Evolutionary conservation across 2,329 filamentous ascomycete species (phyloP), one percentile per base, ranked within the genome.

Genomic region (Colletotrichum melonis): DNA sequence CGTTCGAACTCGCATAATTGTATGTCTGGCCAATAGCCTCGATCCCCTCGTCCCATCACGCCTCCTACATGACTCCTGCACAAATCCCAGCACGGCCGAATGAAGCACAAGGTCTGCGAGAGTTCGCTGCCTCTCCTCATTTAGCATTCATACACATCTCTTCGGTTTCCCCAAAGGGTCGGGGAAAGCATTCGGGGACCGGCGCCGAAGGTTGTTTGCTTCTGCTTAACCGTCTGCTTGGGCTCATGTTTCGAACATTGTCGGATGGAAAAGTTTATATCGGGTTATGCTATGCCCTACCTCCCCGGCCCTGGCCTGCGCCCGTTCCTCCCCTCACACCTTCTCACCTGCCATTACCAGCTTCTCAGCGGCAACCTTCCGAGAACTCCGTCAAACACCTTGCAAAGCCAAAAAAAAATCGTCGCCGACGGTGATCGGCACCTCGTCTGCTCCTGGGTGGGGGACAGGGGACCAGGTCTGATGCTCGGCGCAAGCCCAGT

Each of bases 231-330:
- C 70, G 56, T 55, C 46, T 70, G 70, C 67, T 65, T 73, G 67
- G 67, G 70, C 70, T 70, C 56, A 46, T 65, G 70, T 70, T 73
- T 73, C 70, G 70, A 73, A 73, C 59, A 66, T 19, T 70, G 70
- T 65, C 70, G 60, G 70, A 73, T 60, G 70, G 60, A 73, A 73
- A 73, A 73, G 70, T 73, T 65, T 73, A 62, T 65, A 62, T 70
- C 46, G 35, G 46, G 55, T 35, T 65, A 65, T 64, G 70, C 70
- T 60, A 70, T 65, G 70, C 70, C 55, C 42, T 73, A 35, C 66
- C 32, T 69, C 60, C 59, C 70, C 46, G 54, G 32, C 67, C 70
- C 59, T 56, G 28, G 60, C 54, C 65, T 70, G 67, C 67, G 70
- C 70, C 67, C 70, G 70, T 70, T 73, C 70, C 66, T 54, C 55